phyloP scores from a whole-genome alignment of 2,329 filamentous ascomycete species.

The Paracamarosporium sp. region DNA sequence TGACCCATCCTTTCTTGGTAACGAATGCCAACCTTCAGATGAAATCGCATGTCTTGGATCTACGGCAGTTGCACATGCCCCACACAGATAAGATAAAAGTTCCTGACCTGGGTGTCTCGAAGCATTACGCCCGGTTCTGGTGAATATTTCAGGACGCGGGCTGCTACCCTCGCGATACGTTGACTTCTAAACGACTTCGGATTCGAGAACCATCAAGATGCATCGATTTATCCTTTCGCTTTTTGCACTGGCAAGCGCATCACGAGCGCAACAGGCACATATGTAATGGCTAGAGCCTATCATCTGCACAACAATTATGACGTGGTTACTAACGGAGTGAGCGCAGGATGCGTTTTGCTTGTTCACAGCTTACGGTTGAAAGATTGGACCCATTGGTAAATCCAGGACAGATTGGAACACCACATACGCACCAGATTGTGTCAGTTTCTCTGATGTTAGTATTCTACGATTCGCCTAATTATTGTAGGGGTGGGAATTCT shows the following conservation, averaged over 20 bases:
- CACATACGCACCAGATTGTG: slow-evolving; percentile 40
- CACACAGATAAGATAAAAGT: slow-evolving; percentile 3
- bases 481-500: slow-evolving; percentile 25
- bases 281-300: too few species aligned
- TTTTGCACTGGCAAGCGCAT: slow-evolving; percentile 11
- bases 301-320: too few species aligned
- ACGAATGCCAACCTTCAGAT: not conserved
- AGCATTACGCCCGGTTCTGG: not conserved
- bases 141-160: not conserved
- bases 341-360: slow-evolving; percentile 36
- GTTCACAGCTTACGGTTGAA: slow-evolving; percentile 37
- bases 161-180: not conserved
- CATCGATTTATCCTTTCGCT: not conserved
- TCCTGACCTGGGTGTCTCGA: not conserved
- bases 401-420: slow-evolving; percentile 31
- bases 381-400: slow-evolving; percentile 37
- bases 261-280: slow-evolving; percentile 16
- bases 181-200: not conserved
- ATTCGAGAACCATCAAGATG: slow-evolving; percentile 9
- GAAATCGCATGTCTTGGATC: not conserved
- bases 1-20: not conserved
- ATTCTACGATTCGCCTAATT: not conserved
- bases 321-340: too few species aligned
- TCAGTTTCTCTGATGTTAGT: not conserved
- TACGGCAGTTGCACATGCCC: slow-evolving; percentile 13